Percentiles rank a stretch among this genome's conserved stretches.
phyloP scores from a whole-genome alignment of 179 eudicot species.

The Nepenthes alata region DNA sequence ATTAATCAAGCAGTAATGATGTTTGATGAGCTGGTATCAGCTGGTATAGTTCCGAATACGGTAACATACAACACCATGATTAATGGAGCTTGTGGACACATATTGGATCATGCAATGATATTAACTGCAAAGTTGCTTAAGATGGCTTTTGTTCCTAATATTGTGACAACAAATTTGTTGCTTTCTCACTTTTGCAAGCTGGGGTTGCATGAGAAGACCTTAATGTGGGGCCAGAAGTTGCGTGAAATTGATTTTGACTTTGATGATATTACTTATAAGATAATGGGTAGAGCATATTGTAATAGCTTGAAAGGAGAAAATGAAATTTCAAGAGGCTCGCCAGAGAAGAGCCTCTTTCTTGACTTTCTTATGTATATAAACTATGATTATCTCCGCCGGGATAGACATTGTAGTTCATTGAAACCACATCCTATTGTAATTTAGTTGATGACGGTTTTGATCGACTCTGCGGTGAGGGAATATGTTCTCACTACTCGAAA shows the following conservation, averaged over 20 bases:
- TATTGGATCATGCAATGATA: conserved; percentile 72
- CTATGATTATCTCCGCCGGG: conserved; percentile 49
- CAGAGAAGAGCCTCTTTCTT: conserved; percentile 60
- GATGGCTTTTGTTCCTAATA: conserved; percentile 78
- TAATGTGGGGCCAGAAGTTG: conserved; percentile 71
- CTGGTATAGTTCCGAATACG: conserved; percentile 64
- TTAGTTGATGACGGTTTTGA: conserved; percentile 8
- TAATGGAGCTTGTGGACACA: conserved; percentile 65
- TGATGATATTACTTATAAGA: conserved; percentile 55
- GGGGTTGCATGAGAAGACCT: conserved; percentile 62
- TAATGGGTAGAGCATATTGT: conserved; percentile 55
- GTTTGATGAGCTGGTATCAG: conserved; percentile 67
- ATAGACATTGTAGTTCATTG: conserved; percentile 13
- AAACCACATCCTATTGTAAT: conserved; percentile 12
- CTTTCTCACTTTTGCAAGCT: conserved; percentile 79
- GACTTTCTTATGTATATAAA: conserved; percentile 81
- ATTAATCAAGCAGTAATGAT: conserved; percentile 54
- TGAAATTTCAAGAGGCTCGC: conserved; percentile 22
- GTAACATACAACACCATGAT: conserved; percentile 83
- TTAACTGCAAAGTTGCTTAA: conserved; percentile 75
- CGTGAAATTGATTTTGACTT: conserved; percentile 44
- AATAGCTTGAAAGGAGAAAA: conserved; percentile 22
- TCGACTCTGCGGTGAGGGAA: too few species aligned
- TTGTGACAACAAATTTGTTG: conserved; percentile 60
- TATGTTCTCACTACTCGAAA: too few species aligned